These are phyloP conservation scores for Rhodotorula kratochvilovae DNA, from an alignment of 768 basidiomycete genomes.

Conservation along the genomic window DNA sequence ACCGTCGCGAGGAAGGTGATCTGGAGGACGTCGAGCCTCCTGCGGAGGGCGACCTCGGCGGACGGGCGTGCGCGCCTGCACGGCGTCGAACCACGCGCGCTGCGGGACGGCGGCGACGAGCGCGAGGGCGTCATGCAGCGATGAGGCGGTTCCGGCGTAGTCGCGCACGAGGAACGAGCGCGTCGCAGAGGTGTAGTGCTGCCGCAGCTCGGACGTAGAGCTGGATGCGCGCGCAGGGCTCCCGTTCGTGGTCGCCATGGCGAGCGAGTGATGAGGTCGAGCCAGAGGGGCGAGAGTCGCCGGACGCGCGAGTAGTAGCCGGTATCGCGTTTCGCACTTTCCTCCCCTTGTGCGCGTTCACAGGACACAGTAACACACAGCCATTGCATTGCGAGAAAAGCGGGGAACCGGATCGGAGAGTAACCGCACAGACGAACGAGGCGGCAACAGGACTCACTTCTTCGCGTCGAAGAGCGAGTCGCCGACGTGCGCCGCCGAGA, in stretches of 20 bases:
- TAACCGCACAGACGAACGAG: no score
- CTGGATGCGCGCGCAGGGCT: not conserved
- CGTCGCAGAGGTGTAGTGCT: constrained; percentile 23
- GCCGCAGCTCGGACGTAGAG: not conserved
- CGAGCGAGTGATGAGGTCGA: not conserved
- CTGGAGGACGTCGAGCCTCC: constrained; percentile 23
- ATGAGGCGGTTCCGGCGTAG: constrained; percentile 14
- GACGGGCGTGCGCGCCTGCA: not conserved
- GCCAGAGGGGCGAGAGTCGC: not conserved
- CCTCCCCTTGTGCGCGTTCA: no score
- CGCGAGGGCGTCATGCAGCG: not conserved
- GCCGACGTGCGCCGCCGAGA: constrained; percentile 30
- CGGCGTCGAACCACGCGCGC: constrained; percentile 7
- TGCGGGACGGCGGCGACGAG: not conserved
- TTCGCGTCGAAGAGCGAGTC: constrained; percentile 31
- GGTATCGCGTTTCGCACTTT: no score
- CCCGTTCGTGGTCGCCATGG: not conserved
- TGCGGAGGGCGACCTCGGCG: constrained; percentile 5
- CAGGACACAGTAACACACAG: no score
- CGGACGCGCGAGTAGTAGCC: not conserved
- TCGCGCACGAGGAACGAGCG: constrained; percentile 35
- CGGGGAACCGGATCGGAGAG: no score
- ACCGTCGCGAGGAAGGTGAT: constrained; percentile 37
- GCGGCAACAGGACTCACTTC: not conserved
- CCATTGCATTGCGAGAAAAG: no score